Evolutionary conservation across 129 eudicot species (phyloP).

Genomic region (Mikania micrantha): DNA sequence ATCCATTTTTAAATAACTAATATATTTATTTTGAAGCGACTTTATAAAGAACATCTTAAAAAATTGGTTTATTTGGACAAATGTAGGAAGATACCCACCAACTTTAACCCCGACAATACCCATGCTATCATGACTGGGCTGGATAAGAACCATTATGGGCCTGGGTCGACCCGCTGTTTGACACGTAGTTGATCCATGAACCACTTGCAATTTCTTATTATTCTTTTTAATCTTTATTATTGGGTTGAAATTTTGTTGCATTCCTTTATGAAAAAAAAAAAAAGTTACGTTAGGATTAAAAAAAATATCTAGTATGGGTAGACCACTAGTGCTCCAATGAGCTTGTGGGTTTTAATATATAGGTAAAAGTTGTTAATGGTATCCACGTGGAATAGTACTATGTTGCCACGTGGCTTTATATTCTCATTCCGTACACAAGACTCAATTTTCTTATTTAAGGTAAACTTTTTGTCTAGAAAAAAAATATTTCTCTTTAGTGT

Average conservation of each 20-base stretch:
- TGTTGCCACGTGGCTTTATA: constrained; percentile 18
- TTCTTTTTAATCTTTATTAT: neutral
- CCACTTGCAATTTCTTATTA: constrained; percentile 23
- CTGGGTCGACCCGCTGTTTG: constrained; percentile 31
- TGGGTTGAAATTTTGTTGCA: neutral
- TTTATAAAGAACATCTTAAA: neutral
- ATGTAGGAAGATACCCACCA: constrained; percentile 13
- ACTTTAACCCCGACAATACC: constrained; percentile 27
- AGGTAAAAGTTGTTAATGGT: constrained; percentile 6
- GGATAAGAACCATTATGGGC: constrained; percentile 29
- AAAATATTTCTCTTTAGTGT: neutral
- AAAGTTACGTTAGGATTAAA: constrained; percentile 11
- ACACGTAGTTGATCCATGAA: constrained; percentile 36
- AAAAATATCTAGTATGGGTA: constrained; percentile 18
- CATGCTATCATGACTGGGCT: constrained; percentile 38
- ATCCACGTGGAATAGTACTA: neutral
- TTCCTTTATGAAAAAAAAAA: neutral
- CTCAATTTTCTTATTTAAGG: neutral
- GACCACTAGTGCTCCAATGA: constrained; percentile 34
- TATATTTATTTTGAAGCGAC: no score
- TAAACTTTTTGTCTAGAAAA: no score
- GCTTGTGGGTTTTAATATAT: constrained; percentile 19
- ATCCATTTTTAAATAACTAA: neutral
- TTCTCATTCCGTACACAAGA: constrained; percentile 9
- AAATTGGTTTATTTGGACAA: neutral